These are phyloP conservation scores for Ophiocordyceps polyrhachis-furcata DNA, from an alignment of 2,329 filamentous ascomycete genomes.

Conservation along the genomic window DNA sequence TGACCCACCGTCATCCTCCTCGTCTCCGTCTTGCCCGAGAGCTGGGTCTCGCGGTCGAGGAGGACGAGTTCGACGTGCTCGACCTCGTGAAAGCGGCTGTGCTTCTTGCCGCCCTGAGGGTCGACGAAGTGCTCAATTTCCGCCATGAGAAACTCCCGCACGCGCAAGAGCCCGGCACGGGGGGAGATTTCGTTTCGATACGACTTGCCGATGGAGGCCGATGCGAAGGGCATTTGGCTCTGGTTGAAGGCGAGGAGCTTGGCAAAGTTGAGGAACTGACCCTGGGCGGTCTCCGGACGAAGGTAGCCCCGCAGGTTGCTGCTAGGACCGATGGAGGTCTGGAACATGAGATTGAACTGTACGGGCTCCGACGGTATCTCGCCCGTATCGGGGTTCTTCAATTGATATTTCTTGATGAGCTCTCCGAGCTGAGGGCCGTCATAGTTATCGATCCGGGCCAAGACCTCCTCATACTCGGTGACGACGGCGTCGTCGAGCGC, in stretches of 20 bases:
- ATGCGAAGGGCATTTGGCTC: conserved; percentile 88
- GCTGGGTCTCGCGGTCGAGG: conserved; percentile 69
- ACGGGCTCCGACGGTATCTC: conserved; percentile 63
- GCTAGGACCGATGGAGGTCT: conserved; percentile 84
- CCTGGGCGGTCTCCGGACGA: conserved; percentile 89
- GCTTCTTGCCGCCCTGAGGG: conserved; percentile 86
- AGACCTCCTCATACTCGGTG: conserved; percentile 74
- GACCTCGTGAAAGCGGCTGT: conserved; percentile 71
- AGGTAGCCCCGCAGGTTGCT: conserved; percentile 73
- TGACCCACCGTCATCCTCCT: conserved; percentile 63
- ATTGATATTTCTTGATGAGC: conserved; percentile 79
- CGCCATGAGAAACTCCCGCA: conserved; percentile 96
- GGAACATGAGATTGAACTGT: conserved; percentile 97
- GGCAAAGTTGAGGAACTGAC: conserved; percentile 92
- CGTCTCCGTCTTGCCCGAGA: conserved; percentile 64
- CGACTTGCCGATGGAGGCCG: conserved; percentile 90
- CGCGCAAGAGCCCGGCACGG: conserved; percentile 72
- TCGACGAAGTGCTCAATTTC: conserved; percentile 99
- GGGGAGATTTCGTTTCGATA: conserved; percentile 98
- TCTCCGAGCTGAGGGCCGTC: conserved; percentile 68
- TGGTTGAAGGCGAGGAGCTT: conserved; percentile 96
- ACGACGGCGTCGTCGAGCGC: conserved; percentile 77
- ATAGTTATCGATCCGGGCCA: conserved; percentile 93
- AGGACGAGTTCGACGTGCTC: conserved; percentile 68
- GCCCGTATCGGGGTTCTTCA: conserved; percentile 71